A percentile compares a stretch with the other conserved stretches of the same genome.
These are phyloP conservation scores for Casuarina glauca DNA, from an alignment of 306 rosid genomes.

Conservation along the genomic window DNA sequence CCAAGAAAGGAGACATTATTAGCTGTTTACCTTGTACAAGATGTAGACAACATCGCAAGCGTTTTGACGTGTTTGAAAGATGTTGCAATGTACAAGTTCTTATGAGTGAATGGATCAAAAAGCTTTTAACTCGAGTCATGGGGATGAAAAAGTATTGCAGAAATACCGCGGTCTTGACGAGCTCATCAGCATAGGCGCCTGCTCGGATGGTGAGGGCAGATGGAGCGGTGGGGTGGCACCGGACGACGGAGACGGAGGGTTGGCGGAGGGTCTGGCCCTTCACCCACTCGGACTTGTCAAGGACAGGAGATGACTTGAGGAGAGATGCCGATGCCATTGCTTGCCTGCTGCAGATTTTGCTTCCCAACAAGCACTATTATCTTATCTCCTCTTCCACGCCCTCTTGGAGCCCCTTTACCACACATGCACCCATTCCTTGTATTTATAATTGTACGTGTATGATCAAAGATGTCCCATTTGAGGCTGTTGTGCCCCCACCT, in stretches of 20 bases:
- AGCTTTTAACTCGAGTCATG: not conserved
- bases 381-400: constrained; percentile 68
- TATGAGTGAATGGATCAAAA: not conserved
- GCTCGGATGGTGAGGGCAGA: constrained; percentile 71
- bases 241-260: constrained; percentile 44
- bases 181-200: constrained; percentile 80
- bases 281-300: constrained; percentile 92
- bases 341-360: constrained; percentile 19
- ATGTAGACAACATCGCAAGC: not conserved
- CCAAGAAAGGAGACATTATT: not conserved
- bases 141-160: not conserved
- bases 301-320: constrained; percentile 74
- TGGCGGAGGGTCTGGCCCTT: constrained; percentile 82
- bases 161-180: constrained; percentile 91
- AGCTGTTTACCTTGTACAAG: not conserved
- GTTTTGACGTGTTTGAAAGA: constrained; percentile 2
- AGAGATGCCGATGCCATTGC: constrained; percentile 81
- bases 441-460: constrained; percentile 51
- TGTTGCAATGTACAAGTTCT: not conserved
- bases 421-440: constrained; percentile 42
- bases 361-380: constrained; percentile 20
- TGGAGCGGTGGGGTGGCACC: constrained; percentile 55
- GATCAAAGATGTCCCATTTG: constrained; percentile 62
- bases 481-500: constrained; percentile 59
- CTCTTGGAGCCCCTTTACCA: constrained; percentile 56